A percentile compares a stretch with the other conserved stretches of the same genome.
Evolutionary conservation across 805 yeast species (phyloP).

Genomic region (Yamadazyma sp.): DNA sequence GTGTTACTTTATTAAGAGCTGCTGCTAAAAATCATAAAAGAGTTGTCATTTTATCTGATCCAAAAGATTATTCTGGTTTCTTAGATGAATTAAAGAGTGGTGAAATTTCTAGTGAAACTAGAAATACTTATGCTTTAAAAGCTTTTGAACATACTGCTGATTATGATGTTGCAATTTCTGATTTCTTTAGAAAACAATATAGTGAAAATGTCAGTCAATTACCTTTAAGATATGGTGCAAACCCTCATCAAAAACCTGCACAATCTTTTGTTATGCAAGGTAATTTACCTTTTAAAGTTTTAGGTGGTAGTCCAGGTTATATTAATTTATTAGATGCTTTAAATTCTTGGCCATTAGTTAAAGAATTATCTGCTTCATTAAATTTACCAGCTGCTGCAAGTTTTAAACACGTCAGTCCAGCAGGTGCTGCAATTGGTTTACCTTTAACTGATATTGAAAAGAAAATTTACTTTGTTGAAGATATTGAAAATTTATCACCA

Average conservation of each 20-base stretch:
- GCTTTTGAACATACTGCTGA: constrained; percentile 99
- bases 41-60: constrained; percentile 94
- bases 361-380: constrained; percentile 90
- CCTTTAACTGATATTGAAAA: constrained; percentile 90
- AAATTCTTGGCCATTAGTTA: constrained; percentile 98
- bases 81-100: constrained; percentile 76
- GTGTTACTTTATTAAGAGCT: constrained; percentile 95
- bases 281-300: constrained; percentile 88
- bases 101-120: constrained; percentile 66
- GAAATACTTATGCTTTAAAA: constrained; percentile 85
- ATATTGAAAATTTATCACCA: constrained; percentile 92
- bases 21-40: constrained; percentile 98
- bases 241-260: constrained; percentile 99
- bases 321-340: constrained; percentile 94
- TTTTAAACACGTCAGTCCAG: constrained; percentile 98
- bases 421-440: constrained; percentile 97
- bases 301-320: constrained; percentile 96
- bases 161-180: constrained; percentile 93
- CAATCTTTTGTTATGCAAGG: constrained; percentile 90
- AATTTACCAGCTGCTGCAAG: constrained; percentile 98
- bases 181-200: constrained; percentile 96
- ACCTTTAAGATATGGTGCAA: constrained; percentile 96
- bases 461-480: constrained; percentile 92
- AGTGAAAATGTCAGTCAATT: constrained; percentile 86
- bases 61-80: constrained; percentile 85